Base-by-base conservation (phyloP, 2,329 filamentous ascomycete species). In the Sclerotinia sclerotiorum region DNA sequence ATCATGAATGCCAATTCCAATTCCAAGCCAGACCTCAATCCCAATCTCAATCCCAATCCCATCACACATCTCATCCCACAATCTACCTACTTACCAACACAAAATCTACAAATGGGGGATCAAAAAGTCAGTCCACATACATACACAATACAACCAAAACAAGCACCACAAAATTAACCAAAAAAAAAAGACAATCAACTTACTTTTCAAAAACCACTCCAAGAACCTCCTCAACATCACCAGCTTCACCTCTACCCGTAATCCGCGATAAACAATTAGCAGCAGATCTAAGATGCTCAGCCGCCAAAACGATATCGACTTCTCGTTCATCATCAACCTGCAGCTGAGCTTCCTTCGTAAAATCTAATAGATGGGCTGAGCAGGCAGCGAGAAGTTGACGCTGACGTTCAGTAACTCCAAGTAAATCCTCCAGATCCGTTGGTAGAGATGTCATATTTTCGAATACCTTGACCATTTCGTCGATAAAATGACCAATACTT, bases 131-230 rank as follows among this genome's bases (percentile, higher is more conserved):
- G 46, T 51, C 67, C 54, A 52, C 44, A 42, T 46, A 24, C 42
- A 42, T n/a, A 56, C 7, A 63, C 21, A 51, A 48, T 46, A 35
- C 51, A n/a, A n/a, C n/a, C n/a, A n/a, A n/a, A n/a, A n/a, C n/a
- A n/a, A n/a, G n/a, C n/a, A n/a, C n/a, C n/a, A n/a, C n/a, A n/a
- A n/a, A n/a, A n/a, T n/a, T n/a, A n/a, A 29, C 35, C 35, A 13
- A 39, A 17, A 42, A 39, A 3, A 42, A 56, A 49, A 27, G 56
- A 46, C 21, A 7, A 58, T 21, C 21, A 27, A 70, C 71, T 51
- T 70, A 97, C 92, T 97, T 98, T 79, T 98, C 94, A 81, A 99
- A 99, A 5, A 99, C 94, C 29, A 99, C 94, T 0, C 95, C 95
- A 56, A 99, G 81, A 10, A 99, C 92, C 77, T 98, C 95, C 78